Evolutionary conservation across 2,329 filamentous ascomycete species (phyloP).

Genomic region (Verticillium nubilum): DNA sequence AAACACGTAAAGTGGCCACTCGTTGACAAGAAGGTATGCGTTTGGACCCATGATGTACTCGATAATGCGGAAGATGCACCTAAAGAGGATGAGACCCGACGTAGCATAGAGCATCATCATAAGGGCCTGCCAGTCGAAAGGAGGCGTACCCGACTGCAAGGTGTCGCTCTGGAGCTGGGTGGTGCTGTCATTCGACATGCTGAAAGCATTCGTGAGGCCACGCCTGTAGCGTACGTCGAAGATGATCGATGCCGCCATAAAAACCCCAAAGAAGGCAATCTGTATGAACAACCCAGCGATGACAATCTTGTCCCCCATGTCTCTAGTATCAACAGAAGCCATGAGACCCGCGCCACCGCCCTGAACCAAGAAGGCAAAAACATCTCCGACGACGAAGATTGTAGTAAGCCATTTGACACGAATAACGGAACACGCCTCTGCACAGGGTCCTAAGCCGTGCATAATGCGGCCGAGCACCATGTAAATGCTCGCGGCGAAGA

Average conservation of each 20-base stretch:
- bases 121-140: slow-evolving; percentile 20
- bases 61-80: slow-evolving; percentile 52
- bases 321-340: neutral
- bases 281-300: slow-evolving; percentile 53
- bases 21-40: slow-evolving; percentile 41
- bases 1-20: slow-evolving; percentile 56
- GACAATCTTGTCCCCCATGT: slow-evolving; percentile 45
- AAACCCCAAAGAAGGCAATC: slow-evolving; percentile 51
- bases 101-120: slow-evolving; percentile 47
- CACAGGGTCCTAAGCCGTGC: slow-evolving; percentile 19
- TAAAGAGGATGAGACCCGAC: slow-evolving; percentile 40
- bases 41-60: slow-evolving; percentile 49
- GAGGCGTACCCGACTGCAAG: slow-evolving; percentile 10
- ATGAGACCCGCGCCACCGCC: slow-evolving; percentile 21
- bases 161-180: slow-evolving; percentile 1
- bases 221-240: slow-evolving; percentile 32
- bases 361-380: slow-evolving; percentile 38
- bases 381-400: slow-evolving; percentile 40
- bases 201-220: slow-evolving; percentile 1
- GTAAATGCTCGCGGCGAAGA: slow-evolving; percentile 13
- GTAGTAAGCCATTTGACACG: slow-evolving; percentile 31
- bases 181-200: slow-evolving; percentile 16
- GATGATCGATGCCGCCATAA: slow-evolving; percentile 38
- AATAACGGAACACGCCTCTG: slow-evolving; percentile 8
- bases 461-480: slow-evolving; percentile 21